Evolutionary conservation across 805 yeast species (phyloP), one percentile per base, ranked within the genome.

Genomic region (Candida railenensis): DNA sequence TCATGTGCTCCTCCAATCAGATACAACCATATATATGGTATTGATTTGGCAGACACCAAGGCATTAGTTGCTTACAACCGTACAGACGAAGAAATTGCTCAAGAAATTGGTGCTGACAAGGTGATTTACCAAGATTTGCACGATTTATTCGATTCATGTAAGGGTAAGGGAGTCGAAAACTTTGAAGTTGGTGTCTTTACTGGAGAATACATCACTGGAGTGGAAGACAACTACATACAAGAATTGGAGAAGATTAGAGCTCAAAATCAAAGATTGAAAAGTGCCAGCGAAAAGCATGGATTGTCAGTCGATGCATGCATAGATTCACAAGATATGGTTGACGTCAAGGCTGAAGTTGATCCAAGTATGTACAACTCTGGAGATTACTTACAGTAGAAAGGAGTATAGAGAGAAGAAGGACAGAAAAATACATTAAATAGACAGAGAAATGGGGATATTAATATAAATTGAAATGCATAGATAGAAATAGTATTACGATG

Each of bases 1-100:
- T 88, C 96, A 21, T 94, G 97, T 61, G 96, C 99, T 14, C 99
- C 99, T 22, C 95, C 97, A n/a, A 94, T 94, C 58, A 82, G 99
- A 67, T 82, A 75, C 69, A 94, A 94, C 71, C 99, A 94, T 64
- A 89, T 94, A 48, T 94, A 94, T 66, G 99, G 99, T 65, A 94
- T 94, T 54, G 99, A 94, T 71, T 78, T 94, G 51, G 98, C 99
- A 22, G 98, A 94, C 61, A 88, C 92, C 42, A 87, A 82, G 66
- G 96, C 96, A 9, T 76, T 94, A 32, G 97, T 94, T 39, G 99
- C 97, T 4, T 94, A 80, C 67, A 74, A 85, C 56, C 82, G 86
- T 57, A 71, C 82, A 7, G 92, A 84, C 51, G 81, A 80, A 1
- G 89, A 88, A 64, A 83, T 94, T 53, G 84, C 94, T 12, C 58